Evolutionary conservation across 129 eudicot species (phyloP), one percentile per base, ranked within the genome.

Genomic region (sunflower (Helianthus annuus)): DNA sequence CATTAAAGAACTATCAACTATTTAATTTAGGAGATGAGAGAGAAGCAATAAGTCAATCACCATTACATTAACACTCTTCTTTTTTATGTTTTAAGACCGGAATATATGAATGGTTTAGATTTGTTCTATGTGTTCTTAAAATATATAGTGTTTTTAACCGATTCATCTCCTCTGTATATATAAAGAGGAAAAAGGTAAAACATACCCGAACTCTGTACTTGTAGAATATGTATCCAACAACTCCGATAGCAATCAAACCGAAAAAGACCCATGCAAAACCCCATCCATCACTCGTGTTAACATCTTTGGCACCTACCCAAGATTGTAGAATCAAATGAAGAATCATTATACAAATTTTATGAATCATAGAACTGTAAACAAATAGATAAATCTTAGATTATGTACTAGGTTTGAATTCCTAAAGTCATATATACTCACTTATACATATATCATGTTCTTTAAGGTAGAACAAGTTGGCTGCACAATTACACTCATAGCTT

Each of bases 201-300:
- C 83, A 11, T 81, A 89, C 96, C 83, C 96, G 85, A 78, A 91
- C 85, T 67, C 97, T 82, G 73, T 91, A 91, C 76, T 91, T 91
- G 93, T 91, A 91, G 29, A 91, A 59, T 11, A 83, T 77, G 76
- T 84, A 91, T 76, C 87, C 97, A 15, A 79, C 91, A 61, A 81
- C 70, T 76, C 93, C 97, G 12, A 86, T 81, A 59, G 80, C 87
- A 46, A 78, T 80, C 81, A 91, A 62, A 79, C 88, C 89, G 63
- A 91, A 67, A 71, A 91, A 34, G 51, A 81, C 73, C 96, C 91
- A 88, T 51, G 74, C 64, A 56, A 82, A 80, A 45, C 89, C 84
- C 96, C 86, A 88, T 40, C 91, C 84, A 40, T 59, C 70, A 38
- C 66, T 75, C 4, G 77, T 13, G 0, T 63, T 57, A 14, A 44